phyloP scores from a whole-genome alignment of 108 stramenopile species.

The Conticribra weissflogii region DNA sequence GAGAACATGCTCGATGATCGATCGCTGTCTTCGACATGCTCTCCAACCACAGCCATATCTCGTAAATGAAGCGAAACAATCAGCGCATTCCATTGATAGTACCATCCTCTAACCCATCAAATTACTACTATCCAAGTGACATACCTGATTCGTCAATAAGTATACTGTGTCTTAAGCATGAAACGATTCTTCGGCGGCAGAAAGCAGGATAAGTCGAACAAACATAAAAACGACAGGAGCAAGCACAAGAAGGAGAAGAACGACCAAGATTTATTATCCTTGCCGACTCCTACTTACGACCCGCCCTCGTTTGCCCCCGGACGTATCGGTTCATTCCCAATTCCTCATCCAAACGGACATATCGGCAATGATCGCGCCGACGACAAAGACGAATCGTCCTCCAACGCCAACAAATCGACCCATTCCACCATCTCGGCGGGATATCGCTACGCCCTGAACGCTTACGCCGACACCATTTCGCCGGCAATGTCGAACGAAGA shows the following conservation, averaged over 20 bases:
- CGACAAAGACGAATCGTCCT: not conserved
- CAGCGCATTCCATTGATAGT: too few species aligned
- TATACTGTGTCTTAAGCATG: too few species aligned
- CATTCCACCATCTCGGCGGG: conserved; percentile 3
- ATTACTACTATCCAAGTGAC: too few species aligned
- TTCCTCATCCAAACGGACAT: not conserved
- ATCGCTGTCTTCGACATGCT: too few species aligned
- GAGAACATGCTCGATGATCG: too few species aligned
- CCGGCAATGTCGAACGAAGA: conserved; percentile 37
- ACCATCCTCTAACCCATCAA: too few species aligned
- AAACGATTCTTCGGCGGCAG: conserved; percentile 17
- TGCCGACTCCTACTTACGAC: too few species aligned
- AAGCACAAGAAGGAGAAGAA: conserved; percentile 38
- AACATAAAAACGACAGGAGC: too few species aligned
- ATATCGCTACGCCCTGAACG: conserved; percentile 44
- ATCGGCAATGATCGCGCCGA: not conserved
- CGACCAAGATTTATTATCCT: conserved; percentile 19
- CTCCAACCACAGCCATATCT: too few species aligned
- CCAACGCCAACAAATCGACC: not conserved
- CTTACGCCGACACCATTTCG: conserved; percentile 39
- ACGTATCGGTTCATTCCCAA: not conserved
- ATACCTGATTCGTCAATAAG: too few species aligned
- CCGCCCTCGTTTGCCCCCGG: conserved; percentile 12
- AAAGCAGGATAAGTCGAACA: conserved; percentile 35
- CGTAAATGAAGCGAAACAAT: too few species aligned